These are phyloP conservation scores for Boletus edulis DNA, from an alignment of 768 basidiomycete genomes.

Conservation along the genomic window DNA sequence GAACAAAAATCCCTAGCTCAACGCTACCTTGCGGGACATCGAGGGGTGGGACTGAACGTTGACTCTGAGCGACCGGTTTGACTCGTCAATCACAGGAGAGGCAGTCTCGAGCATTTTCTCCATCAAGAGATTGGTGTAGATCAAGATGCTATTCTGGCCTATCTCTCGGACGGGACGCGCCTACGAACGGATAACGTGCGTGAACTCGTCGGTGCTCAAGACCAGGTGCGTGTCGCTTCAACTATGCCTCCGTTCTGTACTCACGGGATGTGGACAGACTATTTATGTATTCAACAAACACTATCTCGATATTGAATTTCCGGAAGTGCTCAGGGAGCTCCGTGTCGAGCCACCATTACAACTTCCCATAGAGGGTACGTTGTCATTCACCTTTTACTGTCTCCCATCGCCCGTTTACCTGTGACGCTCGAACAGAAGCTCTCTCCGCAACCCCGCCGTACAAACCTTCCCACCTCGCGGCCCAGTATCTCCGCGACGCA, in stretches of 20 bases:
- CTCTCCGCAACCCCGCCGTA: slow-evolving; percentile 69
- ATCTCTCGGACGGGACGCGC: slow-evolving; percentile 76
- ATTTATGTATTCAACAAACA: slow-evolving; percentile 85
- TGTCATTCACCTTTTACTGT: background rate
- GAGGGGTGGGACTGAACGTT: slow-evolving; percentile 51
- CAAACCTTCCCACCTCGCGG: slow-evolving; percentile 60
- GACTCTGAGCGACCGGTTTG: slow-evolving; percentile 1
- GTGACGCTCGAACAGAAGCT: slow-evolving; percentile 39
- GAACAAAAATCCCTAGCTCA: slow-evolving; percentile 35
- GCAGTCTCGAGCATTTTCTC: slow-evolving; percentile 69
- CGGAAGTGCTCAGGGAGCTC: slow-evolving; percentile 65
- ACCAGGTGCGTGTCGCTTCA: slow-evolving; percentile 55
- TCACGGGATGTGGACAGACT: slow-evolving; percentile 39
- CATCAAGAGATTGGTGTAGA: slow-evolving; percentile 71
- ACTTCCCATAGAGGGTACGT: slow-evolving; percentile 68
- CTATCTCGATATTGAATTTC: slow-evolving; percentile 68
- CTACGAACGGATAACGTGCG: slow-evolving; percentile 68
- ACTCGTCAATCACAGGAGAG: slow-evolving; percentile 41
- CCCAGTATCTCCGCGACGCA: slow-evolving; percentile 63
- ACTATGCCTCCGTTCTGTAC: background rate
- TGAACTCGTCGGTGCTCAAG: slow-evolving; percentile 70
- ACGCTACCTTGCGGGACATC: slow-evolving; percentile 70
- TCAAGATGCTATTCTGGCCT: slow-evolving; percentile 68
- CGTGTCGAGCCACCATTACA: slow-evolving; percentile 59
- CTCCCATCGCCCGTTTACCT: background rate